Conservation (phyloP, 352 stramenopile species). For the Phytophthora tubulina region DNA sequence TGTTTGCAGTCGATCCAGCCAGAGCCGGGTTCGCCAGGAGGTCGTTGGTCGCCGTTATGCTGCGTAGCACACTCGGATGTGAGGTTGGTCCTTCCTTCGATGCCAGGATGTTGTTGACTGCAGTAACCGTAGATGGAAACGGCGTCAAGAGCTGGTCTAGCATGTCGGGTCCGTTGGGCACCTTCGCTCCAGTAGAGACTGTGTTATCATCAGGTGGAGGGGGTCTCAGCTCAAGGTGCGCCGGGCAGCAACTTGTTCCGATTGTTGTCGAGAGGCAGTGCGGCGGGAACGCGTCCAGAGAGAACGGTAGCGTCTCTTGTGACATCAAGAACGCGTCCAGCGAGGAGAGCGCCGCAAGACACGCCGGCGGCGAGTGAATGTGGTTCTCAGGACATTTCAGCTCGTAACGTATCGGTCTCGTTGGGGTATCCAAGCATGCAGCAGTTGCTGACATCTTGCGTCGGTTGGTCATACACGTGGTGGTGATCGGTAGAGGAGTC, state of each 20-base stretch:
- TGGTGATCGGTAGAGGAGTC: constrained; percentile 11
- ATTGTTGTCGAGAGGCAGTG: constrained; percentile 42
- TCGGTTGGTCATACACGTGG: constrained; percentile 12
- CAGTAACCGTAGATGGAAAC: constrained; percentile 6
- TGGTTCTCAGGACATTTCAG: constrained; percentile 70
- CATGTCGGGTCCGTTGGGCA: constrained; percentile 24
- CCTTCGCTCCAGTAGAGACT: constrained; percentile 5
- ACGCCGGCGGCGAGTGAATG: constrained; percentile 63
- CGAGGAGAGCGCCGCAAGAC: constrained; percentile 55
- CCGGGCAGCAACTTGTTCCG: constrained; percentile 47
- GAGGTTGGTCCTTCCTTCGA: neutral
- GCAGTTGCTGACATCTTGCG: constrained; percentile 35
- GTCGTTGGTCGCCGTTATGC: neutral
- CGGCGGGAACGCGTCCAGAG: constrained; percentile 43
- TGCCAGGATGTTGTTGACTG: constrained; percentile 5
- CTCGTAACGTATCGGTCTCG: constrained; percentile 51
- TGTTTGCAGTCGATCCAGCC: constrained; percentile 1
- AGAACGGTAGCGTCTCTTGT: constrained; percentile 43
- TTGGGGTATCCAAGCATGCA: constrained; percentile 31
- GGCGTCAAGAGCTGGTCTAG: constrained; percentile 39
- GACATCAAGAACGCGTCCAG: constrained; percentile 57
- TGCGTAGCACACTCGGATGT: constrained; percentile 1
- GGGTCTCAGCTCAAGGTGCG: constrained; percentile 45
- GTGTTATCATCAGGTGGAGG: constrained; percentile 29
- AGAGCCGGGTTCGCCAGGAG: constrained; percentile 17